Evolutionary conservation across 2,329 filamentous ascomycete genomes (phyloP).

Genomic region (Lecanosticta acicola): DNA sequence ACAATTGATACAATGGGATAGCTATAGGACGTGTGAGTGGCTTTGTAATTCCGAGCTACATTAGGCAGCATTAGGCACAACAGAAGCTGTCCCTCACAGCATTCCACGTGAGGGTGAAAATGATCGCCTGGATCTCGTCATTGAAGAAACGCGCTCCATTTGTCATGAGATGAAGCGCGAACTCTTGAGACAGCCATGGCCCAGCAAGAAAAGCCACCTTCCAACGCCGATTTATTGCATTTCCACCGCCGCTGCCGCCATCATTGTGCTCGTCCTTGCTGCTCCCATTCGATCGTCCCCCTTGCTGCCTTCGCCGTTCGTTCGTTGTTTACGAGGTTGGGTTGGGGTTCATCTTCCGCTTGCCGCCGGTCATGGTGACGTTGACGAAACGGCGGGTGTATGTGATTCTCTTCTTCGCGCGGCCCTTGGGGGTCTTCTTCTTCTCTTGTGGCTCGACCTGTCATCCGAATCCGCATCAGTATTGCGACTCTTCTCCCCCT

Average conservation of each 20-base stretch:
- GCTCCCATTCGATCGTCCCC: constrained; percentile 4
- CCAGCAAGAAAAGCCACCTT: constrained; percentile 2
- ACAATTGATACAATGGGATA: no score
- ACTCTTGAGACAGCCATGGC: constrained; percentile 19
- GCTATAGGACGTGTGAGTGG: constrained; percentile 10
- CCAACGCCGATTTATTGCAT: constrained; percentile 14
- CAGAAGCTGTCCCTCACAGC: constrained; percentile 9
- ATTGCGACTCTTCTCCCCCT: constrained; percentile 4
- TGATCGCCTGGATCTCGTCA: constrained; percentile 11
- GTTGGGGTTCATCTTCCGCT: constrained; percentile 97
- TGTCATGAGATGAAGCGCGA: constrained; percentile 5
- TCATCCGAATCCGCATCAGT: constrained; percentile 15
- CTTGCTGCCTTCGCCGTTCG: constrained; percentile 3
- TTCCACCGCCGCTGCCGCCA: background rate
- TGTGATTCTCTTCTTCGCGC: constrained; percentile 91
- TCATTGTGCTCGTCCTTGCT: constrained; percentile 3
- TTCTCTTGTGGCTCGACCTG: constrained; percentile 90
- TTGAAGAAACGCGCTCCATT: constrained; percentile 12
- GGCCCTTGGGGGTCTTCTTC: constrained; percentile 94
- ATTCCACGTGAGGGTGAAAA: constrained; percentile 7
- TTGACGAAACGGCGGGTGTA: constrained; percentile 99
- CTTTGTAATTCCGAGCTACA: constrained; percentile 18
- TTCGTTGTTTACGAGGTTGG: constrained; percentile 57
- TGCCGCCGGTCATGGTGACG: constrained; percentile 93
- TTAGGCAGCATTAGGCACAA: constrained; percentile 10